Conservation (phyloP, 768 basidiomycete genomes). For the Infundibulicybe gibba region DNA sequence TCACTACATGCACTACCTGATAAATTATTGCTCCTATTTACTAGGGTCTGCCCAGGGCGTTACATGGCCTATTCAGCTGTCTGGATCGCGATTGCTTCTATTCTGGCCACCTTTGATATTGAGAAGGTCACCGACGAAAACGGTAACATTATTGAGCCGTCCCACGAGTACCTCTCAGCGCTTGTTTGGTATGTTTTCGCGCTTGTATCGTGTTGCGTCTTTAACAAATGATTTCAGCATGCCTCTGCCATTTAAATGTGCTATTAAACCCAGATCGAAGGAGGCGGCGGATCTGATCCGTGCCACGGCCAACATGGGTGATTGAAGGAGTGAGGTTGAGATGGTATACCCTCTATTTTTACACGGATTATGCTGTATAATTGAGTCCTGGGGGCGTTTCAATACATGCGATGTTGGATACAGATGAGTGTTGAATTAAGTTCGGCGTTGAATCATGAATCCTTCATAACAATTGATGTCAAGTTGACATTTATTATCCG, state of each 20-base stretch:
- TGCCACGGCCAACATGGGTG: not conserved
- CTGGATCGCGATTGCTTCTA: slow-evolving; percentile 1
- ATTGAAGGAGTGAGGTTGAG: too few relatives aligned
- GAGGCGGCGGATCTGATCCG: not conserved
- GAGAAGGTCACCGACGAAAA: not conserved
- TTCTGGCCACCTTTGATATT: slow-evolving; percentile 5
- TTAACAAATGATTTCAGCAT: not conserved
- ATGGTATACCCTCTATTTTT: too few relatives aligned
- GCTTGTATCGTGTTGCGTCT: not conserved
- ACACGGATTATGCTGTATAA: too few relatives aligned
- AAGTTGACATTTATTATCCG: too few relatives aligned
- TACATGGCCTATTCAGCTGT: slow-evolving; percentile 2
- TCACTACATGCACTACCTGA: not conserved
- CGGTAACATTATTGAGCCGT: not conserved
- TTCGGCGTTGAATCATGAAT: too few relatives aligned
- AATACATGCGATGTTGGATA: too few relatives aligned
- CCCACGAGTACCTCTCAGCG: not conserved
- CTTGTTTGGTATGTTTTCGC: slow-evolving; percentile 1
- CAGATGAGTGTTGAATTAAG: too few relatives aligned
- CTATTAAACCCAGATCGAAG: slow-evolving; percentile 4
- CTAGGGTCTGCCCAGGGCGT: slow-evolving; percentile 7
- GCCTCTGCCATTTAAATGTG: slow-evolving; percentile 6
- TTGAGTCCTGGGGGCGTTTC: too few relatives aligned
- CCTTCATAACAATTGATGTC: too few relatives aligned
- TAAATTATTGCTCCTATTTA: not conserved